Evolutionary conservation across 805 yeast genomes (phyloP), one percentile per base, ranked within the genome.

Genomic region (Pichia scutulata): DNA sequence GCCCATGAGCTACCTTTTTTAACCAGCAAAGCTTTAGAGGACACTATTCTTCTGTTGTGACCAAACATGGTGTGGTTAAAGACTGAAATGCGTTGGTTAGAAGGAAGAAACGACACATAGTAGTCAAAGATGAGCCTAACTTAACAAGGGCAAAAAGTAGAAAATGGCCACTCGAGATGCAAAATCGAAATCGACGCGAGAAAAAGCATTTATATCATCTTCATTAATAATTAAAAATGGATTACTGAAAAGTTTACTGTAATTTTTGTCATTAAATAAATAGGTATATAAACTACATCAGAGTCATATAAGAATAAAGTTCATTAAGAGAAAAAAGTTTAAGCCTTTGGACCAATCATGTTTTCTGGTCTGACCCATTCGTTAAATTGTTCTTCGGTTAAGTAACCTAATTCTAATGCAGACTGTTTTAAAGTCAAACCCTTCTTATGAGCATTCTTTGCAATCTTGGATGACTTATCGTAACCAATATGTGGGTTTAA

Each of bases 401-500:
- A 77, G 48, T 84, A 92, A 54, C 88, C 89, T 63, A 93, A 81
- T 74, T 93, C 96, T 61, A 93, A 75, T 54, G 97, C 97, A 56
- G 95, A 82, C 71, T 89, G 86, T 75, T 93, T 93, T 73, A 93
- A 80, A 43, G 99, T 93, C 63, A 92, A 77, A 25, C 97, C 97
- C 78, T 93, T 89, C 76, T 90, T 86, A 81, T 93, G 98, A 46
- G 99, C 99, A 68, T 93, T 88, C 80, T 93, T 93, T 60, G 99
- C 99, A 49, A 89, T 92, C 81, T 92, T 90, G 52, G 97, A 89
- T 52, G 99, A 98, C 61, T 83, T 80, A 67, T 93, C 99, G 75
- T 93, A 93, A 64, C 99, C 99, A 62, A 93, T 93, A 83, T 92
- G 89, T 64, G 99, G 97, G 81, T 93, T 93, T 67, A 93, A 80